Evolutionary conservation across 179 eudicot species (phyloP), one percentile per base, ranked within the genome.

Genomic region (Silene vulgaris): DNA sequence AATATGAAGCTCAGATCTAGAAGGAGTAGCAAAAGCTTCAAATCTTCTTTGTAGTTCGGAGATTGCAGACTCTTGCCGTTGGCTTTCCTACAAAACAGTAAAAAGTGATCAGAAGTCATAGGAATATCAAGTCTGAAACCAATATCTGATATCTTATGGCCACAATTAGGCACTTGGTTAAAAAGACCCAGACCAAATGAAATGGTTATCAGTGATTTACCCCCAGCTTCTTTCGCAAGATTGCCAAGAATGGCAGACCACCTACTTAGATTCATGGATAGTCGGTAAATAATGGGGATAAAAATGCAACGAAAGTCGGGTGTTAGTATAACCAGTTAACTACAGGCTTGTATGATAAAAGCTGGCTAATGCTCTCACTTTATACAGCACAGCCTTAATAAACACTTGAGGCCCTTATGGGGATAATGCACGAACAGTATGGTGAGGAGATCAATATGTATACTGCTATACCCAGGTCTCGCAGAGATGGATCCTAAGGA

Each of bases 31-130:
- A 73, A 89, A 85, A 78, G 87, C 77, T 74, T 84, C 80, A 26
- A 86, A 76, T 82, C 82, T 87, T 82, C 84, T 87, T 80, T 81
- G 88, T 50, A 96, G 82, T 70, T 86, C 97, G 32, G 90, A 77
- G 57, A 96, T 35, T 62, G 90, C 87, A 82, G 95, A 79, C 54
- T 76, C 90, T 68, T 85, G 84, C 43, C 50, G 79, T 77, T 81
- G 77, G 79, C 76, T 78, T 84, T 81, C 97, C 99, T 96, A 88
- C 57, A 69, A 52, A 56, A 56, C 60, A 56, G 60, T n/a, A 56
- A 56, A 45, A 72, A 19, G 28, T 64, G 29, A 50, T 72, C 74
- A 71, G 64, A 71, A 71, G 40, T 14, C 43, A 71, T 54, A 26
- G 5, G 19, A 16, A 20, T 7, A 40, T 40, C 48, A 40, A 40